Conservation (phyloP, 352 stramenopile species). For the Ochromonadaceae sp. region DNA sequence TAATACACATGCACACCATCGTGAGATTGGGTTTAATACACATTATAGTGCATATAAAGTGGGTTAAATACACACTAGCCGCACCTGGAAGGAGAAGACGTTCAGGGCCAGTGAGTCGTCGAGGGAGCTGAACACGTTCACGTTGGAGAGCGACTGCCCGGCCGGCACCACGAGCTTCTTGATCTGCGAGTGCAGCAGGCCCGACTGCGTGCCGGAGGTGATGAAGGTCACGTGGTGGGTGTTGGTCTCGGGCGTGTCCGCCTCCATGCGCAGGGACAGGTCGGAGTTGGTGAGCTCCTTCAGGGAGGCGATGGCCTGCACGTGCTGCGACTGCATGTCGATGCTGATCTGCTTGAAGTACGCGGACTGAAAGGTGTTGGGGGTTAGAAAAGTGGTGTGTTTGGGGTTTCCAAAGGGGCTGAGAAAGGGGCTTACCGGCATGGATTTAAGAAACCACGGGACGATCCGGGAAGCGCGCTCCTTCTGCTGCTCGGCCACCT, state of each 20-base stretch:
- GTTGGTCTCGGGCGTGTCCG: neutral
- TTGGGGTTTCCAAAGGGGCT: neutral
- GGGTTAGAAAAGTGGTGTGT: neutral
- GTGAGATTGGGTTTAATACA: no score
- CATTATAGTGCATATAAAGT: no score
- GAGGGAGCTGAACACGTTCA: slow-evolving; percentile 14
- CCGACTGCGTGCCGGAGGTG: neutral
- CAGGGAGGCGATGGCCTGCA: neutral
- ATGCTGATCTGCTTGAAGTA: slow-evolving; percentile 7
- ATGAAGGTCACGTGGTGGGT: neutral
- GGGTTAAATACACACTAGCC: no score
- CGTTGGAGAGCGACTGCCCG: neutral
- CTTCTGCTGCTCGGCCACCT: slow-evolving; percentile 1
- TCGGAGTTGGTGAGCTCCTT: slow-evolving; percentile 5
- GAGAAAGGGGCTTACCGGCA: neutral
- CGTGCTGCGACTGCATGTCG: neutral
- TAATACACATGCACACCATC: no score
- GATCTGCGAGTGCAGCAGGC: neutral
- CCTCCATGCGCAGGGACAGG: neutral
- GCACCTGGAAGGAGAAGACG: slow-evolving; percentile 10
- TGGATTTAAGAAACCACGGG: slow-evolving; percentile 12
- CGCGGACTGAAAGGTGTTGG: neutral
- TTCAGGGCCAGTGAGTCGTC: slow-evolving; percentile 1
- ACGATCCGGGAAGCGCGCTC: neutral
- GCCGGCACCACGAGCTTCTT: slow-evolving; percentile 10